Percentiles rank a stretch among this genome's conserved stretches.
These are phyloP conservation scores for Fusarium aywerte DNA, from an alignment of 2,329 filamentous ascomycete genomes.

Conservation along the genomic window DNA sequence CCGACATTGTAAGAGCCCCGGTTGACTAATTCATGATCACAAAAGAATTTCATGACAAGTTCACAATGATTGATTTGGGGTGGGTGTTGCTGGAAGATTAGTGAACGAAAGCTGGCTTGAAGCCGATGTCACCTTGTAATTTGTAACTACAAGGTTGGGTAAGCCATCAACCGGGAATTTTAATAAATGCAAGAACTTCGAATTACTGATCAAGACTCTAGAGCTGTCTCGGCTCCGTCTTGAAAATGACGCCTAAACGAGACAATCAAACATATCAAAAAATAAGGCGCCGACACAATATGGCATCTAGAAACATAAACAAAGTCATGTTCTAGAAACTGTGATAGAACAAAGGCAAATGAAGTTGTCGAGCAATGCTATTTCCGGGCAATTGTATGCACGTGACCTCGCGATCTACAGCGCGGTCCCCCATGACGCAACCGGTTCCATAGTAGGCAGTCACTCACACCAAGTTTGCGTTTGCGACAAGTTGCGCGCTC, in stretches of 20 bases:
- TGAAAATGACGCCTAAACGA: no score
- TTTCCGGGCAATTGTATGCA: neutral
- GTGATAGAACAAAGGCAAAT: neutral
- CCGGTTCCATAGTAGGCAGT: slow-evolving; percentile 19
- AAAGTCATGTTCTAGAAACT: neutral
- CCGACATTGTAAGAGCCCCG: neutral
- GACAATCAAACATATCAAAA: no score
- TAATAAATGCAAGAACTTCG: neutral
- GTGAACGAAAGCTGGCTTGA: neutral
- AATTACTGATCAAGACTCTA: slow-evolving; percentile 10
- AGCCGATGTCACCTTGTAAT: neutral
- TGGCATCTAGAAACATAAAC: neutral
- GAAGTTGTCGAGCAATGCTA: neutral
- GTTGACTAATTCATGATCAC: neutral
- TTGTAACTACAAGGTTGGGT: neutral
- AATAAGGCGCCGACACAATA: no score
- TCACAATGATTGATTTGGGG: neutral
- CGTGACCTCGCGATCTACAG: slow-evolving; percentile 34
- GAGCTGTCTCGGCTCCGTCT: neutral
- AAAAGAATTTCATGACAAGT: neutral
- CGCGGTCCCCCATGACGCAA: slow-evolving; percentile 44
- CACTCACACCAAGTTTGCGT: slow-evolving; percentile 31
- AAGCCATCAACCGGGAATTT: slow-evolving; percentile 1
- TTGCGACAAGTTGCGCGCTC: slow-evolving; percentile 7
- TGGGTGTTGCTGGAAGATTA: neutral